Evolutionary conservation across 2,329 filamentous ascomycete species (phyloP), one percentile per base, ranked within the genome.

Genomic region (Colletotrichum gigasporum): DNA sequence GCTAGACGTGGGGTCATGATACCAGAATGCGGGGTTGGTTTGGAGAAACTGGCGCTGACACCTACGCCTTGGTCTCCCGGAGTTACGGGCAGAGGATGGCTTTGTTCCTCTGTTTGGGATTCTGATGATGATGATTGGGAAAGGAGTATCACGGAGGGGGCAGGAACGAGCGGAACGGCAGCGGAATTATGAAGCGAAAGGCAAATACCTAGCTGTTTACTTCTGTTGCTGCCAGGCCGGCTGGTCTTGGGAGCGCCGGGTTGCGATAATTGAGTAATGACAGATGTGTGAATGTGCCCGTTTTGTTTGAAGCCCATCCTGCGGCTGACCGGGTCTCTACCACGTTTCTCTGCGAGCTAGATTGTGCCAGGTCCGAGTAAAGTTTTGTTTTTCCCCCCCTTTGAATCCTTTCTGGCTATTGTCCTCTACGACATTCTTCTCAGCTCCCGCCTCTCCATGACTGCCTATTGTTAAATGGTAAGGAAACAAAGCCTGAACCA

Each of bases 201-300:
- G 58, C 64, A 52, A 58, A 67, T 61, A 68, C 63, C 63, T 67
- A 60, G 59, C 56, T 57, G 45, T 50, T 67, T 60, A 58, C 61
- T 64, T 68, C 53, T 63, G 50, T 60, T 66, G 54, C 47, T 60
- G 42, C 58, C 59, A 67, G 64, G 66, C 66, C 45, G 63, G 63
- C 58, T 61, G 51, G 60, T 63, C 64, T 41, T 68, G 54, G 45
- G 45, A 59, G 57, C 63, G 48, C 58, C 54, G 54, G 52, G 54
- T 59, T 57, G 64, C 55, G 61, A 64, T 66, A 67, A 67, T 68
- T 59, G 61, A 65, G 64, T 68, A 68, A 68, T 68, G 64, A 64
- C 54, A 66, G 48, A 63, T 58, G 3, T 58, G 10, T 58, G 26
- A 51, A 35, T 50, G 16, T 48, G 26, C 28, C 12, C 18, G 12